Conservation (phyloP, 139 green algal genomes). For the Yamagishiella unicocca region DNA sequence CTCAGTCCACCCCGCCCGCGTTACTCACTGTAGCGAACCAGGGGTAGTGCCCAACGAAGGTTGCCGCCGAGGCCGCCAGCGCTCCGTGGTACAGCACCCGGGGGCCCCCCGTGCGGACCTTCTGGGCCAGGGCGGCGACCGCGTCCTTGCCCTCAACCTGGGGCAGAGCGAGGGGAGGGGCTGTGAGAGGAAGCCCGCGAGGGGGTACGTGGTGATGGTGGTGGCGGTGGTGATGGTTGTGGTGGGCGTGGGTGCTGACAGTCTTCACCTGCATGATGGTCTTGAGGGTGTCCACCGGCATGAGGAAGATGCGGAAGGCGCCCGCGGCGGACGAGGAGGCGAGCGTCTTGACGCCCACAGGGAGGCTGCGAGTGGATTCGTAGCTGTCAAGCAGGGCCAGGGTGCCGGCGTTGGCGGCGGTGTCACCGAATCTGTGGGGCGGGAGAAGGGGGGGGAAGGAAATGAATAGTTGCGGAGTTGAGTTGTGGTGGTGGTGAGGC, state of each 20-base stretch:
- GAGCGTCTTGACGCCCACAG: slow-evolving; percentile 82
- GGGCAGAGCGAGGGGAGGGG: not conserved
- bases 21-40: slow-evolving; percentile 83
- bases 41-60: slow-evolving; percentile 90
- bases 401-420: slow-evolving; percentile 88
- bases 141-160: slow-evolving; percentile 84
- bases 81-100: slow-evolving; percentile 90
- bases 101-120: slow-evolving; percentile 74
- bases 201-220: no score
- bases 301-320: slow-evolving; percentile 85
- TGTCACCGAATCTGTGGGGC: slow-evolving; percentile 87
- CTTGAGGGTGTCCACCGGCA: slow-evolving; percentile 92
- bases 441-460: not conserved
- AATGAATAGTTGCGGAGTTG: not conserved
- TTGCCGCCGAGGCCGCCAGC: slow-evolving; percentile 81
- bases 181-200: no score
- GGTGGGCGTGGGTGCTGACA: not conserved
- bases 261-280: slow-evolving; percentile 87
- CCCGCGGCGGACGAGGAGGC: slow-evolving; percentile 73
- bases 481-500: not conserved
- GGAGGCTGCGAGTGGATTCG: slow-evolving; percentile 66
- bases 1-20: no score
- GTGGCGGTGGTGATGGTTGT: no score
- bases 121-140: slow-evolving; percentile 71
- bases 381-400: slow-evolving; percentile 79